These are phyloP conservation scores for Pyrenochaeta sp. DNA, from an alignment of 2,329 filamentous ascomycete species.

Conservation along the genomic window DNA sequence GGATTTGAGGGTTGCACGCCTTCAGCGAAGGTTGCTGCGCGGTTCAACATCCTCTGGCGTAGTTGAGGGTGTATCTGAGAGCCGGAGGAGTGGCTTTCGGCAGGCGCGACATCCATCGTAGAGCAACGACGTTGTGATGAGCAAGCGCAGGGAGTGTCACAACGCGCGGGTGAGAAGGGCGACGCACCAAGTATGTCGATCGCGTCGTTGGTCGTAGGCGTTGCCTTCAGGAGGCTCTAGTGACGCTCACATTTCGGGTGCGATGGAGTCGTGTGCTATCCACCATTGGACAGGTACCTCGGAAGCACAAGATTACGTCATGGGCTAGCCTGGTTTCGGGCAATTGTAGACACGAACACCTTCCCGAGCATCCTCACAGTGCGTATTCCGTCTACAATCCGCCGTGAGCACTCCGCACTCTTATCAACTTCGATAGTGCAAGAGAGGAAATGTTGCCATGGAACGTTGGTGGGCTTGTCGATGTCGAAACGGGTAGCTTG, in stretches of 20 bases:
- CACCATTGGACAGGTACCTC: slow-evolving; percentile 8
- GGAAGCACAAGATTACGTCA: slow-evolving; percentile 25
- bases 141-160: background rate
- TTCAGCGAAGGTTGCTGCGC: slow-evolving; percentile 46
- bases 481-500: too few relatives aligned
- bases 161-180: slow-evolving; percentile 10
- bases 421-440: background rate
- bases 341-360: slow-evolving; percentile 18
- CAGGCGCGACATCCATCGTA: slow-evolving; percentile 38
- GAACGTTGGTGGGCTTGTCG: too few relatives aligned
- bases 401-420: background rate
- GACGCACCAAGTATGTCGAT: slow-evolving; percentile 2
- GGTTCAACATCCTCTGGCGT: slow-evolving; percentile 47
- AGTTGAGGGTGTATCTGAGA: slow-evolving; percentile 40
- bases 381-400: too few relatives aligned
- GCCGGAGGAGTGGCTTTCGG: slow-evolving; percentile 26
- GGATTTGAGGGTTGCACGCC: slow-evolving; percentile 31
- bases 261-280: slow-evolving; percentile 14
- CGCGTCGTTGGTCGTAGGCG: slow-evolving; percentile 10
- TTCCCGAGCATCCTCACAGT: slow-evolving; percentile 1
- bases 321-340: slow-evolving; percentile 10
- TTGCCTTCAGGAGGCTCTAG: slow-evolving; percentile 20
- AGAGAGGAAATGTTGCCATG: background rate
- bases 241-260: slow-evolving; percentile 15
- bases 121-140: slow-evolving; percentile 12